Base-by-base conservation (phyloP, 139 green algal species). In the Coccomyxa sp. region DNA sequence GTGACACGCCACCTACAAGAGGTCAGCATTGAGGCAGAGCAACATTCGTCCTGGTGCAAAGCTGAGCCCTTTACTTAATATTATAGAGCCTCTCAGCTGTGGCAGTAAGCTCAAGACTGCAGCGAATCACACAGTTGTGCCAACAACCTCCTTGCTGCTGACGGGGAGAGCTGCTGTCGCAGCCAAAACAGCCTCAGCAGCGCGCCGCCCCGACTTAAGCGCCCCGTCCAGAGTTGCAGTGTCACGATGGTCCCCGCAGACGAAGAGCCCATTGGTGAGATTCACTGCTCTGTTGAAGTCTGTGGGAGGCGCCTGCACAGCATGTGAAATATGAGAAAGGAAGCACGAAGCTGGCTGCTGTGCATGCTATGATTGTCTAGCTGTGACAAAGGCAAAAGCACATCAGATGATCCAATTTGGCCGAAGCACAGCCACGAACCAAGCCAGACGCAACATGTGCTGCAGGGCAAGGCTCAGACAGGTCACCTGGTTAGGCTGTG, bases 151-250 rank as follows among this genome's bases (percentile, higher is more conserved):
- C n/a, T n/a, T n/a, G n/a, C n/a, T n/a, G n/a, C n/a, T n/a, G n/a
- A n/a, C n/a, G n/a, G n/a, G n/a, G n/a, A n/a, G n/a, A n/a, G n/a
- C n/a, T n/a, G n/a, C n/a, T n/a, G n/a, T n/a, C n/a, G n/a, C n/a
- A n/a, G n/a, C 7, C 35, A 50, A 34, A 4, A 76, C 35, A 22
- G 90, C 90, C 79, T 97, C 92, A 6, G 93, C 95, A 4, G 92
- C 93, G n/a, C 90, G 72, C 41, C 89, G 72, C 5, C 93, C 95
- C 22, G 82, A 92, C 78, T 81, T 81, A 39, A 98, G 82, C 8
- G 93, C 94, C 0, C 94, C 93, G 40, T 98, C 93, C n/a, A 98
- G 86, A 0, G 96, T 99, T 55, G 95, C 91, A n/a, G 81, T 83
- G 76, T 90, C 89, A 12, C 94, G 73, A 84, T 98, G 94, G 85